Conservation (phyloP, 163 green algal genomes). For the Chloroidium sp. region DNA sequence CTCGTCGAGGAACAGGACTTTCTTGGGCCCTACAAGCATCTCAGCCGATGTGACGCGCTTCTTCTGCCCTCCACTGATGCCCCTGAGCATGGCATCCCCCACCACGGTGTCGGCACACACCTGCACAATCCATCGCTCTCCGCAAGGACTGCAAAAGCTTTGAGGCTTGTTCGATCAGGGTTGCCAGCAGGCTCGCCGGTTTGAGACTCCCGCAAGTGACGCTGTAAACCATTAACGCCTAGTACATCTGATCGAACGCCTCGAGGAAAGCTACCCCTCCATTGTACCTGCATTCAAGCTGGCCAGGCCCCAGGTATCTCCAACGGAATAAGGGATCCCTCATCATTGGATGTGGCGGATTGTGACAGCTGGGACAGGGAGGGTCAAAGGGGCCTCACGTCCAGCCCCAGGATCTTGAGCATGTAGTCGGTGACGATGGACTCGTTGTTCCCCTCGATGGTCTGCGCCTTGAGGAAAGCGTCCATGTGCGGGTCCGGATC, state of each 20-base stretch:
- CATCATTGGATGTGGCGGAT: no score
- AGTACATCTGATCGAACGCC: no score
- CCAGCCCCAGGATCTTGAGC: slow-evolving; percentile 50
- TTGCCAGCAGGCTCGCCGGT: not conserved
- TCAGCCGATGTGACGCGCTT: slow-evolving; percentile 56
- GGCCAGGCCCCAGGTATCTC: no score
- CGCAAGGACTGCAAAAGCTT: not conserved
- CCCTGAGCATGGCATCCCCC: slow-evolving; percentile 58
- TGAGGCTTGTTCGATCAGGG: not conserved
- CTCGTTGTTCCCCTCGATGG: slow-evolving; percentile 16
- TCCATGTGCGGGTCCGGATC: slow-evolving; percentile 45
- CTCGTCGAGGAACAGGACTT: slow-evolving; percentile 26
- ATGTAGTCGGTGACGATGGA: slow-evolving; percentile 31
- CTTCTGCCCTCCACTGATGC: slow-evolving; percentile 60
- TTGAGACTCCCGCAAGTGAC: slow-evolving; percentile 9
- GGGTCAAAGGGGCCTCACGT: slow-evolving; percentile 32
- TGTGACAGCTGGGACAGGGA: slow-evolving; percentile 17
- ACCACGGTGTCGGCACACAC: slow-evolving; percentile 29
- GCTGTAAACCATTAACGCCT: not conserved
- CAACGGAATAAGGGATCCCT: no score
- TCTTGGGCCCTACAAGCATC: slow-evolving; percentile 35
- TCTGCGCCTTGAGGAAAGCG: slow-evolving; percentile 44
- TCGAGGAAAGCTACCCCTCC: no score
- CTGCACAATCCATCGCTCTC: not conserved
- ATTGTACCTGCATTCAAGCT: no score